phyloP scores from a whole-genome alignment of 352 stramenopile species.

The Phytophthora pisi region DNA sequence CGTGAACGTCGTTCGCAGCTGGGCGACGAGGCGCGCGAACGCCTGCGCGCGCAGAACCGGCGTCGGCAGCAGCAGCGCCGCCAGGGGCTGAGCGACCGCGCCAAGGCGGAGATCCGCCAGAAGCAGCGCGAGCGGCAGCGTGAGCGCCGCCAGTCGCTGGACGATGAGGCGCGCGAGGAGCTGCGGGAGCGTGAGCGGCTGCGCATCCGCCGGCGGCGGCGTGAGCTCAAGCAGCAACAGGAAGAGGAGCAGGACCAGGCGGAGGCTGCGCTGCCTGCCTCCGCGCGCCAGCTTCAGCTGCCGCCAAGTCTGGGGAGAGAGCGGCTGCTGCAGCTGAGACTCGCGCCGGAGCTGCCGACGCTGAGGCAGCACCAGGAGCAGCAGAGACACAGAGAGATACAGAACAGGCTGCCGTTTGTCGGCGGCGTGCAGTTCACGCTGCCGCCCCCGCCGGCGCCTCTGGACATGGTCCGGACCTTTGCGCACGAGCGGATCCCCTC shows the following conservation, averaged over 20 bases:
- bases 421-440: slow-evolving; percentile 46
- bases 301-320: slow-evolving; percentile 12
- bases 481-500: slow-evolving; percentile 42
- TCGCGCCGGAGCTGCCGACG: slow-evolving; percentile 33
- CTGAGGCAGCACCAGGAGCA: slow-evolving; percentile 31
- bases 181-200: slow-evolving; percentile 56
- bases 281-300: background rate
- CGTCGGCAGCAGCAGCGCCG: slow-evolving; percentile 58
- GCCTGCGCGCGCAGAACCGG: slow-evolving; percentile 68
- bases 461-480: slow-evolving; percentile 27
- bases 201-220: slow-evolving; percentile 45
- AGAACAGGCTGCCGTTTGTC: slow-evolving; percentile 30
- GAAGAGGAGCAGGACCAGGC: slow-evolving; percentile 9
- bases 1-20: slow-evolving; percentile 51
- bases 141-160: slow-evolving; percentile 46
- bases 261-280: background rate
- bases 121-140: slow-evolving; percentile 55
- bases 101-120: slow-evolving; percentile 42
- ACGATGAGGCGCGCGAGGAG: slow-evolving; percentile 42
- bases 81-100: slow-evolving; percentile 47
- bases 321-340: slow-evolving; percentile 23
- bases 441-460: slow-evolving; percentile 29
- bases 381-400: slow-evolving; percentile 29
- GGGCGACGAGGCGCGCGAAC: slow-evolving; percentile 40
- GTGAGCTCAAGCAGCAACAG: slow-evolving; percentile 19